Evolutionary conservation across 345 rosid genomes (phyloP), one percentile per base, ranked within the genome.

Genomic region (Citrus glauca): DNA sequence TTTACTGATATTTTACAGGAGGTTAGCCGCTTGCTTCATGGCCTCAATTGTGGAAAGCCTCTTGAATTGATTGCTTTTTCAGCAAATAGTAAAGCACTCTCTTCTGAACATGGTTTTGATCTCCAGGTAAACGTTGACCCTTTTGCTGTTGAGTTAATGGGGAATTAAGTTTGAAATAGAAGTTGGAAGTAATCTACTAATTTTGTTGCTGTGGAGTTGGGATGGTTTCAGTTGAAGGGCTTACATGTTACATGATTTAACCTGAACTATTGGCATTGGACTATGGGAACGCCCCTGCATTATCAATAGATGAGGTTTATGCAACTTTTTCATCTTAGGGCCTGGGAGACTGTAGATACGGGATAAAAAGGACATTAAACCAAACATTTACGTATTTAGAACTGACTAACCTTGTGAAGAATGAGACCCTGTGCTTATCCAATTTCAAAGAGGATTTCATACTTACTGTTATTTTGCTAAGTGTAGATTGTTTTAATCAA

Each of bases 1-100:
- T 28, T 13, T n/a, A 48, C 73, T 76, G 27, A 22, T 73, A 30
- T 64, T 81, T 76, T 85, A 59, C 88, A 94, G 97, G 98, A 96
- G 87, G 99, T 91, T 60, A 89, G 89, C 79, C 88, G 95, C 65
- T 73, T 96, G 87, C 89, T 96, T 59, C 78, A 84, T 8, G 98
- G 99, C 32, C 77, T 93, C 63, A 94, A 94, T 85, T 89, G 95
- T 80, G 99, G 97, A 37, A 87, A 40, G 75, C 30, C 90, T 1
- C 90, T 93, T 71, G 86, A 86, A 73, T 71, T 27, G 45, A 66
- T 93, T 75, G 76, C 73, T 78, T 81, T 90, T 5, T 86, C 91
- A 2, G 93, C 88, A 19, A 83, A 91, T 74, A 90, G 86, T 4
- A 86, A 86, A 79, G 69, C 88, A 77, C 80, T 89, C 63, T 87